These are phyloP conservation scores for Ganoderma resinaceum DNA, from an alignment of 1,284 basidiomycete genomes.

Conservation along the genomic window DNA sequence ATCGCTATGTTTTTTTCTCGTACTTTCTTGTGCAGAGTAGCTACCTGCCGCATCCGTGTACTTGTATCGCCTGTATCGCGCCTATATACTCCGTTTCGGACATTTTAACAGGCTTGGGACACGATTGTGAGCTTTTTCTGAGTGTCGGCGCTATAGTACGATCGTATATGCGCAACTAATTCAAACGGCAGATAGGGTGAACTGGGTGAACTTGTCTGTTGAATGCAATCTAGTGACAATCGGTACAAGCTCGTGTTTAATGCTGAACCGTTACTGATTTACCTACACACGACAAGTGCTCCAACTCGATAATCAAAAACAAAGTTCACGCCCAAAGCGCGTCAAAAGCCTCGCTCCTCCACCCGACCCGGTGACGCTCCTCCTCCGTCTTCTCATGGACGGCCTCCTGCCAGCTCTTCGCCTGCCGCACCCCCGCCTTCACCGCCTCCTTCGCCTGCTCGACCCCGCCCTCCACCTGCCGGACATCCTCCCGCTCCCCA, in stretches of 20 bases:
- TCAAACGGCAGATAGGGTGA: too few species aligned
- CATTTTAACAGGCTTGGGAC: too few species aligned
- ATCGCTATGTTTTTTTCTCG: not conserved
- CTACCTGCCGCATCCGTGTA: slow-evolving; percentile 7
- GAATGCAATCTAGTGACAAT: too few species aligned
- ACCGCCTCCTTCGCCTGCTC: slow-evolving; percentile 41
- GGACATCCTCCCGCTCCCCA: slow-evolving; percentile 36
- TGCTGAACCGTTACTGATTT: not conserved
- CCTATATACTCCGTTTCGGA: not conserved
- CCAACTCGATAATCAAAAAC: not conserved
- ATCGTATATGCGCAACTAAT: too few species aligned
- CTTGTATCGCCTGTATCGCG: not conserved
- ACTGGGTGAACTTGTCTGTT: too few species aligned
- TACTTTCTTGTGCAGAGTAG: slow-evolving; percentile 5
- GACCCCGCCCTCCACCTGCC: slow-evolving; percentile 33
- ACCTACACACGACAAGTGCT: not conserved
- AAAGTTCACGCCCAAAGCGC: not conserved
- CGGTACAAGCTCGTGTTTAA: not conserved
- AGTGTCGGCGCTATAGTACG: not conserved
- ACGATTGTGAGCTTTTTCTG: not conserved
- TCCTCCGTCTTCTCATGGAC: slow-evolving; percentile 51
- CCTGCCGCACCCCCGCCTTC: slow-evolving; percentile 48
- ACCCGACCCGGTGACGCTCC: slow-evolving; percentile 52
- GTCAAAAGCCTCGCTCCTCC: slow-evolving; percentile 61
- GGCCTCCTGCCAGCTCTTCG: slow-evolving; percentile 53